Conservation (phyloP, 148 eudicot genomes). For the Agrostemma githago region DNA sequence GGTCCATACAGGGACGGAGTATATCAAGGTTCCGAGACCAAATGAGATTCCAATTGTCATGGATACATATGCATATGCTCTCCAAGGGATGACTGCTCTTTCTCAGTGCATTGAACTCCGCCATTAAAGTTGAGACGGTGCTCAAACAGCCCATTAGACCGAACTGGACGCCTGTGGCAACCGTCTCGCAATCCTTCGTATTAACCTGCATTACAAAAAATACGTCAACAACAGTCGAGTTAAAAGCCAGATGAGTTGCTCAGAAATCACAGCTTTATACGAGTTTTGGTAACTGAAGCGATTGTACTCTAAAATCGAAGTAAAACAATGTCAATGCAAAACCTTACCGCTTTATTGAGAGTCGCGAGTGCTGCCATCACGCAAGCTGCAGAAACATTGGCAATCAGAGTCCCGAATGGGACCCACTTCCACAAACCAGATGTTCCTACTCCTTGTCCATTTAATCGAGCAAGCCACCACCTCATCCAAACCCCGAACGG, state of each 20-base stretch:
- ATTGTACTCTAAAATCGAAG: background rate
- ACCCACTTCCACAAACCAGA: no score
- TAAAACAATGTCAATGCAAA: background rate
- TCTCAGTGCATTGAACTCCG: constrained; percentile 71
- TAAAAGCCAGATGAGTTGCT: background rate
- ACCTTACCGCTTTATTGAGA: constrained; percentile 56
- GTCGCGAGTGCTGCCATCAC: constrained; percentile 88
- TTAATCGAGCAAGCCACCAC: no score
- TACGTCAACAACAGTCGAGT: background rate
- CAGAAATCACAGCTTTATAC: background rate
- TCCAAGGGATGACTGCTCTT: constrained; percentile 58
- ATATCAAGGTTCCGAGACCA: constrained; percentile 67
- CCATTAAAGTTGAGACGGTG: constrained; percentile 89
- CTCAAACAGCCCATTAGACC: constrained; percentile 81
- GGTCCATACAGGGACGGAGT: constrained; percentile 72
- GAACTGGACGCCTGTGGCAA: constrained; percentile 62
- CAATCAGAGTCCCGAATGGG: constrained; percentile 81
- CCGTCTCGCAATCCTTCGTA: constrained; percentile 39
- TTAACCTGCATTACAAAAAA: constrained; percentile 37
- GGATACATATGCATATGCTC: constrained; percentile 69
- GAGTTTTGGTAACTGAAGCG: background rate
- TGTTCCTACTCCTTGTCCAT: no score
- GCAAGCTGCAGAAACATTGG: constrained; percentile 82
- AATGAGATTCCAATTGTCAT: constrained; percentile 54
- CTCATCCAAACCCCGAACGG: no score